Evolutionary conservation across 2,329 filamentous ascomycete genomes (phyloP), one percentile per base, ranked within the genome.

Genomic region (Xylaria sp.): DNA sequence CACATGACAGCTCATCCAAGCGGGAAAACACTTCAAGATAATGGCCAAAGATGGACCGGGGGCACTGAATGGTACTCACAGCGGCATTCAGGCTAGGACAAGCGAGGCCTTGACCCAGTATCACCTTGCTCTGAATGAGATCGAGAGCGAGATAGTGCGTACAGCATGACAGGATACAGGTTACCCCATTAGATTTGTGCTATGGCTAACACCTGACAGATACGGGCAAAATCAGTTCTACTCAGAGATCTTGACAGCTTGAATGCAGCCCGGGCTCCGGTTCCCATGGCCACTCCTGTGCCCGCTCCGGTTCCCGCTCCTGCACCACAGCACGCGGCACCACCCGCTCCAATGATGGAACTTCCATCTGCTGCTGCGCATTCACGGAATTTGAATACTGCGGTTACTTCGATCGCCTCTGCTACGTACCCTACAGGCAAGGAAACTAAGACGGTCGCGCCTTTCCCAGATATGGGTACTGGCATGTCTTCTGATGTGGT

Each of bases 381-480:
- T 63, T 73, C 73, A 2, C 74, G 75, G 58, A 72, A 68, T 8
- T 65, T 74, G 47, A 71, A 67, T 45, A 33, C 66, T 11, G 62
- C 70, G 21, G 63, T 69, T 38, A 7, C 54, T 38, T 11, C 40
- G 11, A 11, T 37, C 40, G 50, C 17, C 21, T 25, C 65, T 7
- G 67, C 70, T 31, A 60, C 69, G 3, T 77, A 77, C 57, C 70
- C 73, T 14, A 69, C 72, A 54, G 75, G 74, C 49, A 71, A 77
- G 33, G 77, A 78, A 56, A 72, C 69, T 35, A 81, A 79, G 68
- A 77, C 82, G 14, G 78, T 84, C 53, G 85, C 85, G 15, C 81
- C 85, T 0, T 82, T 87, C 64, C 82, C 84, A 1, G 82, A 86
- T 65, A 86, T 86, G 83, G 83, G 82, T 28, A 78, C 84, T 74